Evolutionary conservation across 2,329 filamentous ascomycete genomes (phyloP), one percentile per base, ranked within the genome.

Genomic region (Diaporthe sp.): DNA sequence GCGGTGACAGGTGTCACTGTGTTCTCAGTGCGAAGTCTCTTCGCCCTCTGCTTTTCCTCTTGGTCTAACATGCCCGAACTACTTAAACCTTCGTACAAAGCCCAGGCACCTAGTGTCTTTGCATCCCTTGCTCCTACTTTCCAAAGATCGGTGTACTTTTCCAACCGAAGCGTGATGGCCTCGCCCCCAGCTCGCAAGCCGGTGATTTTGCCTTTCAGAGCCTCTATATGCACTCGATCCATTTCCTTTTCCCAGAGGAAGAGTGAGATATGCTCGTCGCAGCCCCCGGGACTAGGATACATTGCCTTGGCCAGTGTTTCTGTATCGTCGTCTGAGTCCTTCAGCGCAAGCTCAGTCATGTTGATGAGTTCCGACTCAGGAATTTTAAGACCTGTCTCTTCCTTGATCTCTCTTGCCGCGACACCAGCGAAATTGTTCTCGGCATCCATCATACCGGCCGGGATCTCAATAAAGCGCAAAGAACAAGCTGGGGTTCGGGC

Each of bases 381-480:
- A 38, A 92, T 90, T 70, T 83, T 84, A 8, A 92, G 78, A 19
- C 88, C 89, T 1, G 91, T 83, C 80, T 92, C 91, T 82, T 92
- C 90, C 75, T 88, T 76, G 13, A 92, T 90, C 82, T 92, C 91
- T 77, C 85, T 86, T 3, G 90, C 90, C 2, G 90, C 90, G 0
- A 86, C 85, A 25, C 90, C 90, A 13, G 85, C 84, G 79, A 92
- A 92, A 33, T 84, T 86, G 0, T 87, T 88, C 15, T 81, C 82
- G 30, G 88, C 87, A 40, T 88, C 87, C 0, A 92, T 88, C 90
- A 92, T 92, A 3, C 90, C 90, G 0, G 90, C 90, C 0, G 90
- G 90, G 12, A 92, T 78, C 80, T 92, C 90, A 0, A 88, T 85
- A 75, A 92, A 90, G n/a, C 84, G 84, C 2, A 92, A 80, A 17